phyloP scores from a whole-genome alignment of 2,329 filamentous ascomycete genomes.

The Xylaria sp. region DNA sequence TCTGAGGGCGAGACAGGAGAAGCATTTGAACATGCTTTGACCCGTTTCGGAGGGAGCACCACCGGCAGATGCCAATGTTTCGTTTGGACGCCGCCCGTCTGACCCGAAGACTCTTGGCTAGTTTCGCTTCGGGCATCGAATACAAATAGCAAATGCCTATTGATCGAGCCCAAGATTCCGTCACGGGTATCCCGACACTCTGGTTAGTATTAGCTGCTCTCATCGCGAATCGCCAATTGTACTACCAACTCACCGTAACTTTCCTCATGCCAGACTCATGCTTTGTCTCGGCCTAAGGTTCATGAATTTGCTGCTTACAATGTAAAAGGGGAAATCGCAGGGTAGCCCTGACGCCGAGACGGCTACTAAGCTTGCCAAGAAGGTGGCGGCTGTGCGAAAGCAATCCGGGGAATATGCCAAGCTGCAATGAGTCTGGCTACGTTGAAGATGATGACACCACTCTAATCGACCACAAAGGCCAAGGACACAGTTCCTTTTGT shows the following conservation, averaged over 20 bases:
- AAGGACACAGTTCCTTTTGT: constrained; percentile 13
- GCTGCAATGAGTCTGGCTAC: constrained; percentile 27
- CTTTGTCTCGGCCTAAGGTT: constrained; percentile 27
- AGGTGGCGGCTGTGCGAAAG: constrained; percentile 30
- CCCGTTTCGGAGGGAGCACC: constrained; percentile 32
- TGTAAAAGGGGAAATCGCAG: constrained; percentile 19
- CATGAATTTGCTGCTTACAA: constrained; percentile 12
- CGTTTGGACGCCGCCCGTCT: constrained; percentile 28
- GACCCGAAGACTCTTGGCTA: constrained; percentile 29
- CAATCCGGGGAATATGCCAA: constrained; percentile 34
- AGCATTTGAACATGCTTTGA: constrained; percentile 26
- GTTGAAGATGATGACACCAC: constrained; percentile 31
- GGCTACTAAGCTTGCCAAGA: constrained; percentile 34
- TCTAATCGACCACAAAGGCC: constrained; percentile 21
- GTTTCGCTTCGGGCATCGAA: constrained; percentile 23
- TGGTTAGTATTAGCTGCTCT: constrained; percentile 8
- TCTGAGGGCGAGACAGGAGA: constrained; percentile 32
- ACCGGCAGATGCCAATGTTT: constrained; percentile 33
- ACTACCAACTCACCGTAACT: constrained; percentile 26
- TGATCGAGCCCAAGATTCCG: constrained; percentile 20
- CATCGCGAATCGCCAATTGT: constrained; percentile 12
- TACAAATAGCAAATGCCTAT: constrained; percentile 22
- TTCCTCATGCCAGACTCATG: constrained; percentile 17
- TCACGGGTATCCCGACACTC: constrained; percentile 17
- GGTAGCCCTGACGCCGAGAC: constrained; percentile 26